Conservation (phyloP, 148 eudicot genomes). For the Chenopodium formosanum region DNA sequence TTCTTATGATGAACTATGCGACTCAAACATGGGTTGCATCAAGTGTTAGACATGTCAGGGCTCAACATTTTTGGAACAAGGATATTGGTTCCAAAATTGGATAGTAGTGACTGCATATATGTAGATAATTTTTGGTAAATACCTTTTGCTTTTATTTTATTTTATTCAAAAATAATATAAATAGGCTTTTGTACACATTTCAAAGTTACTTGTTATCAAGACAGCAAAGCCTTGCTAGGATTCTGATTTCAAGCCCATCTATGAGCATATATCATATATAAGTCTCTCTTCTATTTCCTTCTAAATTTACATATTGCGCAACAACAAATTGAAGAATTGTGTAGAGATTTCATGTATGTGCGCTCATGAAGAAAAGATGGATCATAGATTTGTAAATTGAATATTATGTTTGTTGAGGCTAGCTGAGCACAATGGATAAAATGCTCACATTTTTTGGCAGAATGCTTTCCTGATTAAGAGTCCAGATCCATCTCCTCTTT, state of each 20-base stretch:
- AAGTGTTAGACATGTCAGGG: neutral
- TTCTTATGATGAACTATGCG: neutral
- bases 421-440: neutral
- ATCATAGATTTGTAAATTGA: too few relatives aligned
- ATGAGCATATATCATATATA: too few relatives aligned
- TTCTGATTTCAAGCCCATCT: too few relatives aligned
- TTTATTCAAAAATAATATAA: too few relatives aligned
- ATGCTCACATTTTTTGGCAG: neutral
- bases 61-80: neutral
- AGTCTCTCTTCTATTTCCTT: too few relatives aligned
- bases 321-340: too few relatives aligned
- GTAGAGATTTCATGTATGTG: too few relatives aligned
- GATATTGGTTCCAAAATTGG: neutral
- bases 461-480: neutral
- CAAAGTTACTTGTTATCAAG: too few relatives aligned
- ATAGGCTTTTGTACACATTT: too few relatives aligned
- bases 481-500: neutral
- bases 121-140: neutral
- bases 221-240: too few relatives aligned
- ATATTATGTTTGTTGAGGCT: neutral
- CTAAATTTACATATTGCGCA: too few relatives aligned
- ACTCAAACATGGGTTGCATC: neutral
- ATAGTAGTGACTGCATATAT: neutral
- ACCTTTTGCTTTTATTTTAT: too few relatives aligned
- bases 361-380: neutral